phyloP scores from a whole-genome alignment of 192 early-diverging fungal genomes.

The Allomyces javanicus region DNA sequence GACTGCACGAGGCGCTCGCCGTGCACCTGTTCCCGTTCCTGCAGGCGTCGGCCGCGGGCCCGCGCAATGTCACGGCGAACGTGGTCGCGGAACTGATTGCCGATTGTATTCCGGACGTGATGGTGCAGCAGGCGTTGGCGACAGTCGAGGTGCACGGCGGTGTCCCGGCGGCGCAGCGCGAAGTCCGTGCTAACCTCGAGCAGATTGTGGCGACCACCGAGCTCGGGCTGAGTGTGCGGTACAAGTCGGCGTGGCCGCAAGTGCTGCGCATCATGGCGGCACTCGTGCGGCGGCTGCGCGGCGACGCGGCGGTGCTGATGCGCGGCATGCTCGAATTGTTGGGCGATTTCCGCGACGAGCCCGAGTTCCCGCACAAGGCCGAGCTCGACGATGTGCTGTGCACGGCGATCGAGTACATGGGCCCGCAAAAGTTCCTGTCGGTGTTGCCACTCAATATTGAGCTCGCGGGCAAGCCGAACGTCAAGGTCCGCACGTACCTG shows the following conservation, averaged over 20 bases:
- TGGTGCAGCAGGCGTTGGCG: slow-evolving; percentile 37
- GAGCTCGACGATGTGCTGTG: slow-evolving; percentile 66
- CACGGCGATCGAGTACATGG: slow-evolving; percentile 57
- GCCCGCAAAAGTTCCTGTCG: slow-evolving; percentile 52
- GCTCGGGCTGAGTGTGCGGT: slow-evolving; percentile 50
- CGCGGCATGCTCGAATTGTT: slow-evolving; percentile 35
- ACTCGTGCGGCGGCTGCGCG: slow-evolving; percentile 55
- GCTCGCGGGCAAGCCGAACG: slow-evolving; percentile 19
- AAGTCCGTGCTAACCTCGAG: slow-evolving; percentile 14
- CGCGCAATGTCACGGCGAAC: slow-evolving; percentile 41
- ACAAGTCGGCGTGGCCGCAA: slow-evolving; percentile 64
- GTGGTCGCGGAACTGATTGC: slow-evolving; percentile 47
- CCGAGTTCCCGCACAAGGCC: slow-evolving; percentile 63
- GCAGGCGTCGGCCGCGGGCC: slow-evolving; percentile 35
- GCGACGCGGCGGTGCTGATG: slow-evolving; percentile 32
- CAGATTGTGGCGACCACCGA: slow-evolving; percentile 27
- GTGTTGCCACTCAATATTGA: slow-evolving; percentile 73
- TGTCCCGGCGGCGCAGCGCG: slow-evolving; percentile 6
- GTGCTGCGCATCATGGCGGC: slow-evolving; percentile 54
- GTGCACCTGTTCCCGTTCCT: slow-evolving; percentile 29
- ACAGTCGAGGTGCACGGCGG: slow-evolving; percentile 14
- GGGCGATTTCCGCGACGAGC: slow-evolving; percentile 59
- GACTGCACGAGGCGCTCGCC: neutral
- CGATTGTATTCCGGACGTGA: slow-evolving; percentile 52
- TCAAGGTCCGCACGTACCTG: slow-evolving; percentile 70